Evolutionary conservation across 176 grass and related monocot genomes (phyloP), one percentile per base, ranked within the genome.

Genomic region (Dactylis glomerata): DNA sequence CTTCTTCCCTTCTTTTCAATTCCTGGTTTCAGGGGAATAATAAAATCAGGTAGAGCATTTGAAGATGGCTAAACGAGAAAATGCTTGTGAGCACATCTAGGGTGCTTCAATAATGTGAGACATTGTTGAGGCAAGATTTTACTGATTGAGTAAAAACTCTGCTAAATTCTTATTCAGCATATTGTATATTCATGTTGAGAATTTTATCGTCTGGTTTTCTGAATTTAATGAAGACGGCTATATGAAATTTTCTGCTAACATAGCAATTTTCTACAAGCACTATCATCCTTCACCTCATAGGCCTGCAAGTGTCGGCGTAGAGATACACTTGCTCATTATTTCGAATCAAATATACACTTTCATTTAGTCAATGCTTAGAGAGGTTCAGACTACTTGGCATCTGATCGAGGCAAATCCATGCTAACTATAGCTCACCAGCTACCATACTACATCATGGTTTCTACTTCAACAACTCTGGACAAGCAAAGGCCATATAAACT

Each of bases 1-100:
- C 93, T 75, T 98, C 96, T 90, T 98, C 96, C 79, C 80, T 92
- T 71, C 89, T 92, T 96, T 95, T 95, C 70, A 98, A 37, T 83
- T 98, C 96, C 96, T 98, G 86, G 33, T 77, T 9, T 34, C 68
- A 87, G 5, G 41, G 23, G 73, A 30, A 85, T n/a, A 68, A 68
- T 61, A 72, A 66, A 22, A 81, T 74, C 58, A 90, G 59, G 14
- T 41, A 61, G 1, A 10, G 14, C 24, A 86, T 66, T 66, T 51
- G 66, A 64, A 74, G n/a, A 70, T 33, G 20, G 28, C 50, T 61
- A 76, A 32, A 82, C 20, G 31, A 37, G 27, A 22, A 54, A 55
- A 56, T 45, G 20, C 32, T 23, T 64, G n/a, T 73, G 57, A 22
- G 15, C 8, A 38, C 47, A 83, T 87, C 36, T 68, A 33, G 3